Evolutionary conservation across 768 basidiomycete genomes (phyloP), one percentile per base, ranked within the genome.

Genomic region (Lyophyllum atratum): DNA sequence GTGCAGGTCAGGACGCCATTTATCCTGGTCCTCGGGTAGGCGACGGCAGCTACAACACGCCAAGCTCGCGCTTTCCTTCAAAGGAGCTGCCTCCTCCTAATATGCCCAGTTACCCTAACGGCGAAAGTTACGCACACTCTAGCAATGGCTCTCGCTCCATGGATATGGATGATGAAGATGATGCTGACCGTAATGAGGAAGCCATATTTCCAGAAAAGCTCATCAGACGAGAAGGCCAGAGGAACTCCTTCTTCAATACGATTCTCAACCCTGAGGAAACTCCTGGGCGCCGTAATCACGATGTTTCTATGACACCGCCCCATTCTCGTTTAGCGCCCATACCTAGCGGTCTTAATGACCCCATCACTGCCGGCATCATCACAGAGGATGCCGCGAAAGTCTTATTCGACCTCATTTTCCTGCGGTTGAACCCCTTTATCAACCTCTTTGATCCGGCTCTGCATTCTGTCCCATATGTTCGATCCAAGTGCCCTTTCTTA

Each of bases 351-450:
- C 68, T 81, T 54, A 72, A 77, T 56, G 92, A 93, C 70, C 92
- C 92, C 24, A 81, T 94, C 64, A 76, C 82, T 17, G 82, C 85
- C 54, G 89, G 87, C 33, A 78, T 92, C 61, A 75, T 94, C 60
- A 79, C 80, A 51, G 89, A 91, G 63, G 78, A 79, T 37, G 85
- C 89, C 55, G 90, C 89, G 44, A 81, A 81, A 64, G 78, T 84
- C 47, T 76, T 93, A 44, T 92, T 93, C 60, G 90, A 93, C 69
- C 75, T 84, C 59, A 81, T 94, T 68, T 93, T 90, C 74, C 68
- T 90, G 53, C 89, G 92, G 57, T 81, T 95, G 51, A 95, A 95
- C 69, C 91, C 93, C 12, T 93, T 94, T 70, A 86, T 94, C 73
- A 91, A 90, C 68, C 78, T 95, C 29, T 93, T 95, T 68, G 93